A percentile compares a stretch with the other conserved stretches of the same genome.
Evolutionary conservation across 2,329 filamentous ascomycete species (phyloP).

Genomic region (Graphiopsis chlorocephala): DNA sequence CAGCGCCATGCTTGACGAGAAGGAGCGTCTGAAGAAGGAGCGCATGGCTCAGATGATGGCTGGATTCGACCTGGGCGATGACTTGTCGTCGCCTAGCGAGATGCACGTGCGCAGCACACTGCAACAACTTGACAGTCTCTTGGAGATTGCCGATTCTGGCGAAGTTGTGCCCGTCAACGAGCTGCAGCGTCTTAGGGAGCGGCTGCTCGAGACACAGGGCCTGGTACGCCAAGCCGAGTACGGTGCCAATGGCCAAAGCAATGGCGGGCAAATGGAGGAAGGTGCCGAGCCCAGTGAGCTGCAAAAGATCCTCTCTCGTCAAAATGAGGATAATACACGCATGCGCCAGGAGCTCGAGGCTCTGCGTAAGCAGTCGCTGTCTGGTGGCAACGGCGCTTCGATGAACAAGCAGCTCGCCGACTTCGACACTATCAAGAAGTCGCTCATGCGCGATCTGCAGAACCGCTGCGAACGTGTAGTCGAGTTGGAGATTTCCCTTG

Average conservation of each 20-base stretch:
- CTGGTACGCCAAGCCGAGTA: constrained; percentile 91
- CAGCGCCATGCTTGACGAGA: constrained; percentile 85
- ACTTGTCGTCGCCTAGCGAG: constrained; percentile 93
- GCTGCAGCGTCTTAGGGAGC: constrained; percentile 71
- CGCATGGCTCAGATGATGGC: constrained; percentile 99
- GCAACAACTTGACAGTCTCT: constrained; percentile 73
- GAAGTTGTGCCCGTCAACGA: constrained; percentile 80
- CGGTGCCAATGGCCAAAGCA: constrained; percentile 64
- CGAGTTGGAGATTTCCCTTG: constrained; percentile 94
- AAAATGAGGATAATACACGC: constrained; percentile 76
- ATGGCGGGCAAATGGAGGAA: constrained; percentile 47
- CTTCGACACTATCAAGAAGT: constrained; percentile 99
- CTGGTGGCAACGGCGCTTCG: constrained; percentile 65
- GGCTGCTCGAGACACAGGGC: constrained; percentile 83
- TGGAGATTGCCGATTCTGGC: constrained; percentile 72
- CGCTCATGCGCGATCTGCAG: constrained; percentile 95
- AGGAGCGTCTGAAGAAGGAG: constrained; percentile 97
- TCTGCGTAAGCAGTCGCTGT: constrained; percentile 67
- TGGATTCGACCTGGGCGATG: constrained; percentile 88
- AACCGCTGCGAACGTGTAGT: constrained; percentile 96
- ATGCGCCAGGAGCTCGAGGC: constrained; percentile 79
- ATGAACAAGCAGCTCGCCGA: constrained; percentile 97
- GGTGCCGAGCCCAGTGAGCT: constrained; percentile 63
- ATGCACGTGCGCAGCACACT: constrained; percentile 79
- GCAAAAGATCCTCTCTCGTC: constrained; percentile 70